phyloP scores from a whole-genome alignment of 108 stramenopile species.

The Cyclostephanos tholiformis region DNA sequence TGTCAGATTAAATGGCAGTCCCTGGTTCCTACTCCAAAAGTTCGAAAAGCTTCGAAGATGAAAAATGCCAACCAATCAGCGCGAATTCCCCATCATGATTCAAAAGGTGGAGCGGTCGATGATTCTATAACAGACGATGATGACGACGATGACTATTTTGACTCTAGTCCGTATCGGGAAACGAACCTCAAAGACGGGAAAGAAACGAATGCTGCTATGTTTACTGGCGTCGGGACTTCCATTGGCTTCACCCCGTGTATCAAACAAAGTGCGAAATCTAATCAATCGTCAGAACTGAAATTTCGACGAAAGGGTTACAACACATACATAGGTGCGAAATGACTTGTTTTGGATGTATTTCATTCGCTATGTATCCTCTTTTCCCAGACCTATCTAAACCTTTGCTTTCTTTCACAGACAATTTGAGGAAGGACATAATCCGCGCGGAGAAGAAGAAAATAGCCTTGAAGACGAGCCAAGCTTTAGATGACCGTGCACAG shows the following conservation, averaged over 20 bases:
- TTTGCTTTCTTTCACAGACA: constrained; percentile 9
- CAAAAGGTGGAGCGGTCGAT: not conserved
- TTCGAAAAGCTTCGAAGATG: not conserved
- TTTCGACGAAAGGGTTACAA: constrained; percentile 29
- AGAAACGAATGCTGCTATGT: constrained; percentile 7
- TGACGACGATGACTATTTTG: constrained; percentile 30
- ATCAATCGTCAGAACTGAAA: constrained; percentile 7
- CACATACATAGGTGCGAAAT: constrained; percentile 1
- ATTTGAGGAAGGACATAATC: constrained; percentile 29
- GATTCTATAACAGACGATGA: constrained; percentile 3
- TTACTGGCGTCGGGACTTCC: constrained; percentile 5
- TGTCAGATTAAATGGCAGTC: constrained; percentile 7
- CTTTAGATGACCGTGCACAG: not conserved
- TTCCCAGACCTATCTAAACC: too few relatives aligned
- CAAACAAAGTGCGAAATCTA: not conserved
- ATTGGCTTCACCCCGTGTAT: constrained; percentile 18
- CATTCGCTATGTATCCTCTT: too few relatives aligned
- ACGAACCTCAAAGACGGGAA: constrained; percentile 11
- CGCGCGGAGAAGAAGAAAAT: constrained; percentile 15
- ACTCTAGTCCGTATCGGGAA: constrained; percentile 25
- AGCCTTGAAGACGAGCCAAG: not conserved
- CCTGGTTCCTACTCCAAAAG: not conserved
- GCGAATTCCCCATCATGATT: too few relatives aligned
- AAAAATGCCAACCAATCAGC: not conserved
- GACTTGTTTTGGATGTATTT: too few relatives aligned